phyloP scores from a whole-genome alignment of 2,329 filamentous ascomycete genomes.

The Pseudocercospora fijiensis region DNA sequence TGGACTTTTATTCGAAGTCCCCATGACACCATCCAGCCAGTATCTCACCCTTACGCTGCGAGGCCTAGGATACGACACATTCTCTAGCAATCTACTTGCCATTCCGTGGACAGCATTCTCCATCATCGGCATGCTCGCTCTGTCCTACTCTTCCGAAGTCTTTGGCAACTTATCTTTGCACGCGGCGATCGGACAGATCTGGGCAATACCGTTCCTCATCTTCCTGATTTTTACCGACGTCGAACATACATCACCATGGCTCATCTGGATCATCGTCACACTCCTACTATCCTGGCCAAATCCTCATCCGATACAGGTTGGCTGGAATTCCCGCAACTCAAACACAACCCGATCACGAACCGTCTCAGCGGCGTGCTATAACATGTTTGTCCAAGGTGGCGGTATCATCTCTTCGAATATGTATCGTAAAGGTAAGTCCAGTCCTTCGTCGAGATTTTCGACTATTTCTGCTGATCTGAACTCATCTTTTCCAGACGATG shows the following conservation, averaged over 20 bases:
- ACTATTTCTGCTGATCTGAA: neutral
- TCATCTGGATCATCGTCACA: constrained; percentile 39
- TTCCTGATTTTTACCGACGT: constrained; percentile 31
- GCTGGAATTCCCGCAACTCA: constrained; percentile 44
- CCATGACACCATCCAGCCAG: constrained; percentile 49
- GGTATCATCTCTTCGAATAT: constrained; percentile 50
- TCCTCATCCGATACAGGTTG: constrained; percentile 45
- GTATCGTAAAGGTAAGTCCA: constrained; percentile 38
- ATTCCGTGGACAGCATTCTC: constrained; percentile 45
- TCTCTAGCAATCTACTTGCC: constrained; percentile 62
- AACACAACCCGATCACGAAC: constrained; percentile 45
- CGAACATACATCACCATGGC: constrained; percentile 44
- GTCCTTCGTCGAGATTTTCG: constrained; percentile 37
- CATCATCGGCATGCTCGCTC: constrained; percentile 41
- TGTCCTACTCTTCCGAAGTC: constrained; percentile 52
- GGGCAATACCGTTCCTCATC: constrained; percentile 41
- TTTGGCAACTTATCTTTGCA: constrained; percentile 53
- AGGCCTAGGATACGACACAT: constrained; percentile 51
- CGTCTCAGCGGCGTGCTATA: constrained; percentile 45
- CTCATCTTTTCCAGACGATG: constrained; percentile 38
- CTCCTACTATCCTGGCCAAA: constrained; percentile 44
- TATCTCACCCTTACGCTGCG: constrained; percentile 42
- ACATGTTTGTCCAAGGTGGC: constrained; percentile 42
- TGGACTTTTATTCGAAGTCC: constrained; percentile 50
- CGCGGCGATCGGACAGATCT: constrained; percentile 41